Percentiles rank a stretch among this genome's conserved stretches.
These are phyloP conservation scores for Priceomyces haplophilus DNA, from an alignment of 805 yeast species.

Conservation along the genomic window DNA sequence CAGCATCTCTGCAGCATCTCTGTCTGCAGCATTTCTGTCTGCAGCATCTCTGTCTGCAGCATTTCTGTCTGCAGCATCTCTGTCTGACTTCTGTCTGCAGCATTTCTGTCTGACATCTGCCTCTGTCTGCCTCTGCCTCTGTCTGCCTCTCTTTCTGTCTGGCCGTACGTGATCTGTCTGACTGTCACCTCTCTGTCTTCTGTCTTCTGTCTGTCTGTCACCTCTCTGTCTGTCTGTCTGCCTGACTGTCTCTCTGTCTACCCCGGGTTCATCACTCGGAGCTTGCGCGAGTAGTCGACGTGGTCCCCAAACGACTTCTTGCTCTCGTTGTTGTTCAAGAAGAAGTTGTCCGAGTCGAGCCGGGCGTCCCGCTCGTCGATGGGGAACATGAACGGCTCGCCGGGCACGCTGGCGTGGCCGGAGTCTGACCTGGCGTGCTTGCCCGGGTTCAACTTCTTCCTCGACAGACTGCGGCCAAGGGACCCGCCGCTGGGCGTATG, in stretches of 20 bases:
- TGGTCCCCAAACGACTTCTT: conserved; percentile 33
- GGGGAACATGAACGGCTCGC: conserved; percentile 30
- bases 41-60: too few relatives aligned
- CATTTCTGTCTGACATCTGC: too few relatives aligned
- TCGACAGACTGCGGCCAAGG: conserved; percentile 27
- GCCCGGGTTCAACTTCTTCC: conserved; percentile 24
- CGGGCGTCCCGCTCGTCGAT: conserved; percentile 28
- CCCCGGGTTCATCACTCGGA: conserved; percentile 26
- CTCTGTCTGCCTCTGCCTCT: too few relatives aligned
- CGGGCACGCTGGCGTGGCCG: conserved; percentile 1
- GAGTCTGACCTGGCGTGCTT: conserved; percentile 12
- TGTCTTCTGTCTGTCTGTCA: not conserved
- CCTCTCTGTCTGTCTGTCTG: too few relatives aligned
- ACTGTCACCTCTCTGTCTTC: too few relatives aligned
- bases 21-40: too few relatives aligned
- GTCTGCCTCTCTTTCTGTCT: too few relatives aligned
- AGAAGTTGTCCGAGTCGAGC: conserved; percentile 27
- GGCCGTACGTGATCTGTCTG: too few relatives aligned
- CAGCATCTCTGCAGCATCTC: too few relatives aligned
- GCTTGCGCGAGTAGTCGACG: conserved; percentile 32
- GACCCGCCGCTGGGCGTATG: conserved; percentile 12
- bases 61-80: too few relatives aligned
- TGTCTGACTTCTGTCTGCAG: too few relatives aligned
- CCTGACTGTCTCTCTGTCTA: too few relatives aligned
- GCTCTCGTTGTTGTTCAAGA: conserved; percentile 23